Percentiles rank a stretch among this genome's conserved stretches.
These are phyloP conservation scores for Paramecium bursaria DNA, from an alignment of 73 alveolate species.

Conservation along the genomic window DNA sequence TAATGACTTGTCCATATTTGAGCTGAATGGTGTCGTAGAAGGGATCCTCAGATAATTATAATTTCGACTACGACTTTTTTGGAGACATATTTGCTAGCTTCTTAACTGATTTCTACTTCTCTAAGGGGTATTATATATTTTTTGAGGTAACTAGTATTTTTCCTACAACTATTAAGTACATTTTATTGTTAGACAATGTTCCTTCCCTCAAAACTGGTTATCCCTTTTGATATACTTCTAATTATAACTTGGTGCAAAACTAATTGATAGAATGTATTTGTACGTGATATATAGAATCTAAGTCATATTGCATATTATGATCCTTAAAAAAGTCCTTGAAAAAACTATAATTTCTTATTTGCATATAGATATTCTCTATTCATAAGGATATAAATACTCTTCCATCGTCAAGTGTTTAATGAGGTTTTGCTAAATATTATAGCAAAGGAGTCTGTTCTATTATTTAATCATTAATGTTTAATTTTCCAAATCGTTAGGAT, in stretches of 20 bases:
- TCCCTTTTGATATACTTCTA: constrained; percentile 33
- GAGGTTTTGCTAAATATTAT: too few species aligned
- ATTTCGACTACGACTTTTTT: neutral
- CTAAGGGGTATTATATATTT: neutral
- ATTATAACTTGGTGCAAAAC: constrained; percentile 38
- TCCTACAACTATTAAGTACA: constrained; percentile 40
- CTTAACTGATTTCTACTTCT: neutral
- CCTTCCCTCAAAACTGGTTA: neutral
- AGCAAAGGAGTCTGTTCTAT: too few species aligned
- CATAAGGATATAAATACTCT: too few species aligned
- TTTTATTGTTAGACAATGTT: constrained; percentile 2
- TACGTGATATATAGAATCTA: constrained; percentile 25
- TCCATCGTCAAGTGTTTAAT: too few species aligned
- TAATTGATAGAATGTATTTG: neutral
- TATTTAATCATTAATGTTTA: too few species aligned
- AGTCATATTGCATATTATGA: neutral
- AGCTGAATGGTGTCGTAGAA: neutral
- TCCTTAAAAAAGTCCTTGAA: constrained; percentile 10
- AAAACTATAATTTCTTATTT: too few species aligned
- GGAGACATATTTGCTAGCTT: neutral
- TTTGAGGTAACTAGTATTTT: neutral
- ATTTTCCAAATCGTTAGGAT: too few species aligned
- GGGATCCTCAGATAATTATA: neutral
- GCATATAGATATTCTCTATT: too few species aligned
- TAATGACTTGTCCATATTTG: constrained; percentile 1